Percentiles rank a stretch among this genome's conserved stretches.
Evolutionary conservation across 1,284 basidiomycete species (phyloP).

Genomic region (Ganoderma multipileum): DNA sequence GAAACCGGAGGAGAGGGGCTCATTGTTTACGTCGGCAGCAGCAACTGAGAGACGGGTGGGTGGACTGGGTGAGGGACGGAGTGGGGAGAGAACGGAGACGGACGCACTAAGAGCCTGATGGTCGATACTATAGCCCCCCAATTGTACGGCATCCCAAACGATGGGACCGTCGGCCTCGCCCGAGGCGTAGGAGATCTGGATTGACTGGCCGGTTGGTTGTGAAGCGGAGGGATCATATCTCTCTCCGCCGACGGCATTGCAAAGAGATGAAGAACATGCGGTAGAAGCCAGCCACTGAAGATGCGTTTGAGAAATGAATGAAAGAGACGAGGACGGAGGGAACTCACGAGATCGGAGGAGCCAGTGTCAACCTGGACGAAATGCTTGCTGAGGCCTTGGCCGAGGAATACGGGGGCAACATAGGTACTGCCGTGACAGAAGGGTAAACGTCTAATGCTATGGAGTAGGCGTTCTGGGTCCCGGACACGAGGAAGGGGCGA

Average conservation of each 20-base stretch:
- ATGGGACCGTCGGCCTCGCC: slow-evolving; percentile 66
- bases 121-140: slow-evolving; percentile 64
- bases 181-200: slow-evolving; percentile 62
- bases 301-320: background rate
- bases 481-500: background rate
- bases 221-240: slow-evolving; percentile 61
- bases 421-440: slow-evolving; percentile 56
- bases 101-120: slow-evolving; percentile 68
- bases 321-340: background rate
- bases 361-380: slow-evolving; percentile 77
- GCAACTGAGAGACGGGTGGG: slow-evolving; percentile 50
- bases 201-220: slow-evolving; percentile 46
- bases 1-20: slow-evolving; percentile 61
- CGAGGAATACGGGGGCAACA: slow-evolving; percentile 61
- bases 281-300: slow-evolving; percentile 58
- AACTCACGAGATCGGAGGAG: slow-evolving; percentile 74
- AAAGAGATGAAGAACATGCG: slow-evolving; percentile 56
- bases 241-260: slow-evolving; percentile 48
- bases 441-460: slow-evolving; percentile 13
- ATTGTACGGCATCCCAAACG: slow-evolving; percentile 65
- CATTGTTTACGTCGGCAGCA: slow-evolving; percentile 54
- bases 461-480: background rate
- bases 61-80: slow-evolving; percentile 5
- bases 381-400: slow-evolving; percentile 53
- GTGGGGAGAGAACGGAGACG: slow-evolving; percentile 1